Evolutionary conservation across 345 rosid genomes (phyloP).

Genomic region (Camelina sativa): DNA sequence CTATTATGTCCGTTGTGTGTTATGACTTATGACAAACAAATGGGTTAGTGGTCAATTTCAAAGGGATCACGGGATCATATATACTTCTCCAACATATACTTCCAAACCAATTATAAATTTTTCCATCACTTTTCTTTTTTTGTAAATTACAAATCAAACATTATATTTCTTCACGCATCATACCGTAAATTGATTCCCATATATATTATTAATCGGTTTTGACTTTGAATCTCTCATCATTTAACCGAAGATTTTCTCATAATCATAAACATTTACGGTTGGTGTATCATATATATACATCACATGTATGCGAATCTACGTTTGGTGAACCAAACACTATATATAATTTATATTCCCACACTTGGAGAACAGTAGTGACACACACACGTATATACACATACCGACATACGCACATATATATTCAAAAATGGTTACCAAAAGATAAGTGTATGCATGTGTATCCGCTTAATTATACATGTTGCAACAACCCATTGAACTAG

Average conservation of each 20-base stretch:
- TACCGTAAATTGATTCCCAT: not conserved
- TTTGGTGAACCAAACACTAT: conserved; percentile 42
- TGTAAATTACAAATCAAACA: not conserved
- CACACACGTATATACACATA: not conserved
- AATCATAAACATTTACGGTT: conserved; percentile 16
- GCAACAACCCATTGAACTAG: conserved; percentile 28
- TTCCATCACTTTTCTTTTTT: not conserved
- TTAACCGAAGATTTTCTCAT: conserved; percentile 8
- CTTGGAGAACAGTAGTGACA: conserved; percentile 15
- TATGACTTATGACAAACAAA: conserved; percentile 14
- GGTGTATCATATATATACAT: conserved; percentile 14
- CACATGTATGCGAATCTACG: conserved; percentile 25
- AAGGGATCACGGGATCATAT: conserved; percentile 43
- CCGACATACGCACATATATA: not conserved
- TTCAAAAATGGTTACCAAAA: conserved; percentile 18
- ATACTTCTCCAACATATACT: conserved; percentile 26
- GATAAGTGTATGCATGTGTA: conserved; percentile 11
- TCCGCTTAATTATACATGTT: conserved; percentile 17
- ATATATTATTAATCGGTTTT: not conserved
- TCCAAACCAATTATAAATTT: conserved; percentile 28
- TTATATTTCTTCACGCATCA: not conserved
- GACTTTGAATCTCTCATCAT: not conserved
- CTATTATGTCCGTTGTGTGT: conserved; percentile 37
- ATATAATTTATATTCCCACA: conserved; percentile 4
- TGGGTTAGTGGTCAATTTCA: conserved; percentile 37